phyloP scores from a whole-genome alignment of 2,329 filamentous ascomycete species.

The Pseudocercospora musae region DNA sequence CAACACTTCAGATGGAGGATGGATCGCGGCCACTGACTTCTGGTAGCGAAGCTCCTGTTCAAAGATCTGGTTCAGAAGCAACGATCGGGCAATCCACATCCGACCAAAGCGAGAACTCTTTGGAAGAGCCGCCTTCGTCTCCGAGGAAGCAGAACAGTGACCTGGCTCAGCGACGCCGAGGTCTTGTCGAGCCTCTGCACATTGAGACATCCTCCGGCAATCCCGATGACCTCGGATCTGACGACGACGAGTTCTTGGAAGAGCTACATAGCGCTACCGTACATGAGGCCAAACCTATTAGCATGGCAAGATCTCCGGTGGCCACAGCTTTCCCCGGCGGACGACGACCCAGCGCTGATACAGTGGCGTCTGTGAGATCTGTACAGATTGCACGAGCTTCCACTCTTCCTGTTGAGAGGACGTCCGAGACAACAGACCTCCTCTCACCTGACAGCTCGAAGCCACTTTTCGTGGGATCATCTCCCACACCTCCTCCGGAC shows the following conservation, averaged over 20 bases:
- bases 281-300: conserved; percentile 76
- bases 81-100: not conserved
- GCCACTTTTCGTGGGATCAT: not conserved
- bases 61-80: not conserved
- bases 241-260: conserved; percentile 64
- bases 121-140: not conserved
- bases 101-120: not conserved
- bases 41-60: not conserved
- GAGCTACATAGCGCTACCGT: conserved; percentile 79
- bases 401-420: conserved; percentile 8
- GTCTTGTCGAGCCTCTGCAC: conserved; percentile 40
- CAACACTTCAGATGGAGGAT: conserved; percentile 23
- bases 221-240: conserved; percentile 57
- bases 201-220: conserved; percentile 39
- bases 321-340: conserved; percentile 42
- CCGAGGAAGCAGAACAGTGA: conserved; percentile 21
- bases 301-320: conserved; percentile 69
- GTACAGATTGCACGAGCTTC: conserved; percentile 25
- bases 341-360: conserved; percentile 32
- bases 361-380: conserved; percentile 23
- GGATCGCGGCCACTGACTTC: conserved; percentile 18
- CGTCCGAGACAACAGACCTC: conserved; percentile 1
- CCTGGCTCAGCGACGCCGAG: conserved; percentile 39
- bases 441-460: not conserved
- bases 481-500: conserved; percentile 15